Evolutionary conservation across 2,329 filamentous ascomycete species (phyloP).

Genomic region (Calonectria leucothoes): DNA sequence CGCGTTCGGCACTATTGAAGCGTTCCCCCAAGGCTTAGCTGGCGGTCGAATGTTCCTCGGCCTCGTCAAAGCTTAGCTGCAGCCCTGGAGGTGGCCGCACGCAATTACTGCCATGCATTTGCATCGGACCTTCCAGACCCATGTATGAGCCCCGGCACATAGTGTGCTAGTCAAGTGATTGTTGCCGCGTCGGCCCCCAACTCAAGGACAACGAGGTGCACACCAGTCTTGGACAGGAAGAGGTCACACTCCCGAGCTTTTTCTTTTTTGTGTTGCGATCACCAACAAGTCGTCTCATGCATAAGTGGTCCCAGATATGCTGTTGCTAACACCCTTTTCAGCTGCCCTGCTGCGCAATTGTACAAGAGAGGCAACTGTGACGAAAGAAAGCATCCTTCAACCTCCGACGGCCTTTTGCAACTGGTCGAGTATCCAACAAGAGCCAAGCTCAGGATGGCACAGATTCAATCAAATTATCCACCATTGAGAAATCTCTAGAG

Average conservation of each 20-base stretch:
- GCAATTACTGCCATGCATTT: constrained; percentile 31
- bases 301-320: constrained; percentile 31
- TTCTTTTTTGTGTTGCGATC: constrained; percentile 16
- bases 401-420: constrained; percentile 23
- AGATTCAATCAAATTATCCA: constrained; percentile 22
- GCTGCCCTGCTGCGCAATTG: constrained; percentile 17
- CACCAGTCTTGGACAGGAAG: constrained; percentile 29
- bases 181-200: constrained; percentile 30
- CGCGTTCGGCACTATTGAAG: constrained; percentile 13
- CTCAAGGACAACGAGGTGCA: constrained; percentile 33
- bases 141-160: constrained; percentile 42
- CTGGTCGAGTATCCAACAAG: constrained; percentile 17
- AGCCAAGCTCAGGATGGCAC: constrained; percentile 3
- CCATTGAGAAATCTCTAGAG: neutral
- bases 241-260: constrained; percentile 21
- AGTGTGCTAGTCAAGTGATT: constrained; percentile 46
- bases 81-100: constrained; percentile 26
- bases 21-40: constrained; percentile 12
- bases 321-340: neutral
- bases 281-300: constrained; percentile 41
- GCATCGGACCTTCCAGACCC: constrained; percentile 24
- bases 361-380: constrained; percentile 25
- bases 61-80: constrained; percentile 23
- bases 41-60: constrained; percentile 6
- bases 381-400: constrained; percentile 13